A percentile compares a stretch with the other conserved stretches of the same genome.
These are phyloP conservation scores for Saccharomycopsis babjevae DNA, from an alignment of 805 yeast genomes.

Conservation along the genomic window DNA sequence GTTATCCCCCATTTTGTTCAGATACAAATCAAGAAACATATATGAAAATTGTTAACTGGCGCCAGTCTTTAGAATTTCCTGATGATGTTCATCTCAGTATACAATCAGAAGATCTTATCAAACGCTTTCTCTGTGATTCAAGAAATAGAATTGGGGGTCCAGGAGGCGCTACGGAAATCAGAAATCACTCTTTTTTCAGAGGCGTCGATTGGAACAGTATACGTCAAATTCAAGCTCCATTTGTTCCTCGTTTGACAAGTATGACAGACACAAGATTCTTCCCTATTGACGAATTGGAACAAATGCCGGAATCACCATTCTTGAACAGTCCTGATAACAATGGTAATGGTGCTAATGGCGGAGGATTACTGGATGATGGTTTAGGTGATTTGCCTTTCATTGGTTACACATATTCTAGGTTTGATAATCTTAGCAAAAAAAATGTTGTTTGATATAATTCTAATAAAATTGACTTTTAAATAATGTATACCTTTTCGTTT, in stretches of 20 bases:
- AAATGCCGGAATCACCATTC: slow-evolving; percentile 37
- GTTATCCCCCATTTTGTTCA: slow-evolving; percentile 43
- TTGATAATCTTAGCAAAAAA: slow-evolving; percentile 37
- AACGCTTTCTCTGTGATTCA: slow-evolving; percentile 32
- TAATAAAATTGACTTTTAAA: not conserved
- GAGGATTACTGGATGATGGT: slow-evolving; percentile 22
- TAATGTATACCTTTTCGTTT: not conserved
- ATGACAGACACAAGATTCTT: slow-evolving; percentile 40
- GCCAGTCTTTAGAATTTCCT: slow-evolving; percentile 36
- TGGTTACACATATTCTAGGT: slow-evolving; percentile 39
- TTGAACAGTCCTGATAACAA: slow-evolving; percentile 17
- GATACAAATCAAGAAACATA: slow-evolving; percentile 42
- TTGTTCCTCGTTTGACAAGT: slow-evolving; percentile 36
- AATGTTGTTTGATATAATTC: slow-evolving; percentile 18
- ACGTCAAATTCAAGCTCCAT: slow-evolving; percentile 38
- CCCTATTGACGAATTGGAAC: slow-evolving; percentile 41
- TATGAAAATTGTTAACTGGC: slow-evolving; percentile 39
- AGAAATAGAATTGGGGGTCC: slow-evolving; percentile 34
- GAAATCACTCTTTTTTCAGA: slow-evolving; percentile 38
- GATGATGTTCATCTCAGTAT: slow-evolving; percentile 39
- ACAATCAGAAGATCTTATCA: slow-evolving; percentile 37
- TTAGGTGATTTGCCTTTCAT: slow-evolving; percentile 42
- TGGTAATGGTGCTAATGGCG: slow-evolving; percentile 13
- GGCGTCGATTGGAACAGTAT: slow-evolving; percentile 44
- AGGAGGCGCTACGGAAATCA: slow-evolving; percentile 40